Evolutionary conservation across 495 filamentous ascomycete genomes (phyloP), one percentile per base, ranked within the genome.

Genomic region (Podospora tetraspora): DNA sequence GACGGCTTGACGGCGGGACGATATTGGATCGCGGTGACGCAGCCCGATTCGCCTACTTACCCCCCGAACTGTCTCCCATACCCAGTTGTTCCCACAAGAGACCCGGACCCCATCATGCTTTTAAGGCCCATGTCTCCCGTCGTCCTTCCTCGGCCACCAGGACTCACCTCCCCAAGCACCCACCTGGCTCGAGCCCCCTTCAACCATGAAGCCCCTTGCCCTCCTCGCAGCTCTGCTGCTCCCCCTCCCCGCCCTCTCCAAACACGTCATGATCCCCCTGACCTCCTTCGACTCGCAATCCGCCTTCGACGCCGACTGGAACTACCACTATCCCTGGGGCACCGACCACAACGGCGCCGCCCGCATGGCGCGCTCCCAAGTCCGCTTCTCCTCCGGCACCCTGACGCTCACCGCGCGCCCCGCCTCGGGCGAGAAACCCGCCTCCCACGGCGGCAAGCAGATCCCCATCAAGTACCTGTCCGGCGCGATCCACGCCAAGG

Each of bases 311-410:
- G 71, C 79, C 9, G 82, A 84, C 71, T 88, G 85, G 77, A 73
- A 68, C 70, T 84, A 86, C 77, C 80, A 84, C 75, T 87, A 83
- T 70, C 79, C 82, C 73, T 80, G 71, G 73, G 73, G 75, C 30
- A 77, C 69, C 32, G 79, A 82, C 68, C 83, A 84, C 75, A 88
- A 87, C 72, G 86, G 86, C 32, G 84, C 80, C 0, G 85, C 86
- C 3, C 84, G 85, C 57, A 88, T 88, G 85, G 74, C 82, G 71
- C 73, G 75, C 22, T 59, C 62, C 10, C 79, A 83, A 30, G 76
- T 82, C 32, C 30, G 67, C 13, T 74, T 82, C 29, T 70, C 76
- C 2, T 62, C 75, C 63, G 78, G 77, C 21, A 74, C 74, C 61
- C 64, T 84, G n/a, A 83, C 79, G 5, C 67, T 85, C 30, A 85